Conservation (phyloP, 345 rosid species). For the Brassica juncea region DNA sequence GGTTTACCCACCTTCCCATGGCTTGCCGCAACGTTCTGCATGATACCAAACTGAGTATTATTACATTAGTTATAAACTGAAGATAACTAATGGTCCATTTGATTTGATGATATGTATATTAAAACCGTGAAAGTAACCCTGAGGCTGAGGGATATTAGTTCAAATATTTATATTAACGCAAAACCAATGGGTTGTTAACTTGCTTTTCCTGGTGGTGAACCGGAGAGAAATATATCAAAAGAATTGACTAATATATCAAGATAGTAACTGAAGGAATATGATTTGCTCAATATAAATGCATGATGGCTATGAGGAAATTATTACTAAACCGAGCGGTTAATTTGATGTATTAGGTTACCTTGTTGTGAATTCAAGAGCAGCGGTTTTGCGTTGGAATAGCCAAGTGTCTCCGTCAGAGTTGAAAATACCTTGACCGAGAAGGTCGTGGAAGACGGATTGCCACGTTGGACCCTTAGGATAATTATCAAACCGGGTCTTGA, state of each 20-base stretch:
- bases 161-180: too few relatives aligned
- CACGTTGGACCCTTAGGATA: conserved; percentile 81
- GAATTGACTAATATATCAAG: background rate
- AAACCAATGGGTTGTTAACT: too few relatives aligned
- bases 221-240: background rate
- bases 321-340: background rate
- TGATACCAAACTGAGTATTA: background rate
- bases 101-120: background rate
- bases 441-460: conserved; percentile 76
- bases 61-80: too few relatives aligned
- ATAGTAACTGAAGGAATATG: background rate
- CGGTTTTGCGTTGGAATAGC: conserved; percentile 77
- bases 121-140: background rate
- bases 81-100: too few relatives aligned
- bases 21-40: conserved; percentile 56
- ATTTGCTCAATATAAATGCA: background rate
- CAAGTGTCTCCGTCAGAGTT: conserved; percentile 80
- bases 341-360: background rate
- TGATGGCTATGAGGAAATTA: background rate
- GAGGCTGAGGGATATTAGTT: too few relatives aligned
- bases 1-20: conserved; percentile 81
- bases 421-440: conserved; percentile 73
- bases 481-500: conserved; percentile 31
- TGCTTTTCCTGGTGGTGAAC: background rate
- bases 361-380: conserved; percentile 81